Evolutionary conservation across 2,329 filamentous ascomycete species (phyloP), one percentile per base, ranked within the genome.

Genomic region (Penicillium capsulatum): DNA sequence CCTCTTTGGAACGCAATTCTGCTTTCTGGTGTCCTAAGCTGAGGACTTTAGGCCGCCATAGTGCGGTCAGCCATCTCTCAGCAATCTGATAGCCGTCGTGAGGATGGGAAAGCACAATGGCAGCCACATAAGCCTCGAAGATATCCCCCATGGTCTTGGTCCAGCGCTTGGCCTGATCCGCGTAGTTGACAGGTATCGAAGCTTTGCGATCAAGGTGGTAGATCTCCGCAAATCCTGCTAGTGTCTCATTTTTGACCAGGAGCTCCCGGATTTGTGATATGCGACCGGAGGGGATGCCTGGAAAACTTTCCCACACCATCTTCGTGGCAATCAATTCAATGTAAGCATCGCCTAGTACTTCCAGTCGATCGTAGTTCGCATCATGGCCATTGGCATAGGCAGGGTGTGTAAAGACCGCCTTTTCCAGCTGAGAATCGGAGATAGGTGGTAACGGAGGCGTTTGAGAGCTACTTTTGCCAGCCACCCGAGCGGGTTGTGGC

Each of bases 41-140:
- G 70, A 60, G 52, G 26, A 94, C 66, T 3, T 77, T 79, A 32
- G 73, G 77, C 3, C 76, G 75, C 88, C 89, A 96, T 1, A 96
- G 69, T 6, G 74, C 67, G 35, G 79, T 82, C 31, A 96, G 67
- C 88, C 89, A 97, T 10, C 73, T 61, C 36, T 83, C 74, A 2
- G 77, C 81, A 2, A 71, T 73, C 6, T 63, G 47, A 32, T 84
- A 75, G 1, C 90, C 89, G 32, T 78, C 60, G 3, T 68, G 64
- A 0, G 79, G 73, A 53, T 88, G 77, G 1, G 83, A 81, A 2
- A 87, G 68, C 22, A 94, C 76, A 4, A 90, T 67, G 3, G 84
- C 90, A 7, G 85, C 90, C 11, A 94, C 79, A 53, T 94, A 96
- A 0, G 91, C 85, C 62, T 97, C 91, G 54, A 96, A 94, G 13